Percentiles rank a stretch among this genome's conserved stretches.
Evolutionary conservation across 1,139 yeast species (phyloP).

Genomic region (Taiozyma sp.): DNA sequence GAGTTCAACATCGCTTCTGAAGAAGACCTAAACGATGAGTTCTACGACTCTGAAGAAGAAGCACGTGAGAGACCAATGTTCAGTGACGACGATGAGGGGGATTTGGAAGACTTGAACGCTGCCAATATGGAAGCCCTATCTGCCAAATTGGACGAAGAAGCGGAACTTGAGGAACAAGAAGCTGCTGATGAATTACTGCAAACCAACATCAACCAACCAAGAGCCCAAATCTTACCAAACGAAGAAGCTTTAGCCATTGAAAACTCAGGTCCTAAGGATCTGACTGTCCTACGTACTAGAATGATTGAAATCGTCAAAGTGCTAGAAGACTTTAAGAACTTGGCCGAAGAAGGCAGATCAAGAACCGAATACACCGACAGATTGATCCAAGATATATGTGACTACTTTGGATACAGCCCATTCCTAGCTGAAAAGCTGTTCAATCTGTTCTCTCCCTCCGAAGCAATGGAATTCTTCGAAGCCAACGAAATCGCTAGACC

Average conservation of each 20-base stretch:
- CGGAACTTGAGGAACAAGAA: conserved; percentile 66
- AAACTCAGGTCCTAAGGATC: conserved; percentile 59
- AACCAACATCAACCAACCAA: conserved; percentile 56
- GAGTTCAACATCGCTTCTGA: conserved; percentile 54
- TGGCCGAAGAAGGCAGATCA: conserved; percentile 83
- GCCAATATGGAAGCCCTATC: conserved; percentile 85
- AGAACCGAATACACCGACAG: conserved; percentile 78
- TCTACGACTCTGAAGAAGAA: conserved; percentile 47
- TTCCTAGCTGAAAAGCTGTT: conserved; percentile 91
- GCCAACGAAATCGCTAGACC: conserved; percentile 98
- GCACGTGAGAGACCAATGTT: conserved; percentile 68
- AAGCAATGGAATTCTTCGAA: conserved; percentile 97
- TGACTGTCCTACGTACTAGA: conserved; percentile 82
- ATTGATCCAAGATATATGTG: conserved; percentile 77
- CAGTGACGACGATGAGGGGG: conserved; percentile 75
- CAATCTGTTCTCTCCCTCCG: conserved; percentile 86
- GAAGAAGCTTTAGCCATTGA: conserved; percentile 46
- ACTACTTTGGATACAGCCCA: conserved; percentile 95
- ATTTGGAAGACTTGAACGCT: conserved; percentile 73
- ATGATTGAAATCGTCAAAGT: conserved; percentile 95
- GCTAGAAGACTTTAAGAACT: conserved; percentile 80
- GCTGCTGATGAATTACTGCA: conserved; percentile 71
- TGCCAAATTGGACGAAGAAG: conserved; percentile 63
- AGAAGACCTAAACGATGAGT: conserved; percentile 39
- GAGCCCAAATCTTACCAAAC: conserved; percentile 64